phyloP scores from a whole-genome alignment of 73 alveolate species.

The Tetrahymena elliotti region DNA sequence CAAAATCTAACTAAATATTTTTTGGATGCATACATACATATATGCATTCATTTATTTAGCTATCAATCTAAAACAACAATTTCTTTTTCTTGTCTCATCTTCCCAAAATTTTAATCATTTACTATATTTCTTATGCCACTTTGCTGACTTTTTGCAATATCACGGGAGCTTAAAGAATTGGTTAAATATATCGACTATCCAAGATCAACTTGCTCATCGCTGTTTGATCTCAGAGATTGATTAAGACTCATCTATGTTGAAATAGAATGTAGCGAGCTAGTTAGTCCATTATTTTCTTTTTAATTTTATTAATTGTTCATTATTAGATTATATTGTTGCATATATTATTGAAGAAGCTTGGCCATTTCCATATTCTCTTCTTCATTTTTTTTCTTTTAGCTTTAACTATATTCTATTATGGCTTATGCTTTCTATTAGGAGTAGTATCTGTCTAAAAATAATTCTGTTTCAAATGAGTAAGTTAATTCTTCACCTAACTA shows the following conservation, averaged over 20 bases:
- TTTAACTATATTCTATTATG: neutral
- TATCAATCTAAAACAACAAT: neutral
- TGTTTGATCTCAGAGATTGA: neutral
- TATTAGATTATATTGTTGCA: neutral
- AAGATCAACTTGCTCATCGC: neutral
- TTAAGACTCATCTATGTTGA: neutral
- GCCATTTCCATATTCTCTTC: neutral
- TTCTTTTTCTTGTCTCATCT: neutral
- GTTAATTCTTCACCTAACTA: neutral
- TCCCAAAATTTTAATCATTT: neutral
- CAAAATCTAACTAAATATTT: neutral
- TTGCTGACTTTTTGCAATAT: neutral
- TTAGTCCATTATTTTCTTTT: neutral
- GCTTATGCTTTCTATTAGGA: neutral
- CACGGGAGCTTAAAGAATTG: neutral
- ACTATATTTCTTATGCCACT: neutral
- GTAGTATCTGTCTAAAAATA: neutral
- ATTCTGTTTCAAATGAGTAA: neutral
- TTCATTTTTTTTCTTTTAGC: neutral
- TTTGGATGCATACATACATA: too few species aligned
- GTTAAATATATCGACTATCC: neutral
- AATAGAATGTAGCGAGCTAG: neutral
- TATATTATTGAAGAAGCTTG: neutral
- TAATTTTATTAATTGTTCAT: neutral
- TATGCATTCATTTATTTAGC: too few species aligned